Conservation (phyloP, 2,329 filamentous ascomycete genomes). For the Ophiostoma himal-ulmi region DNA sequence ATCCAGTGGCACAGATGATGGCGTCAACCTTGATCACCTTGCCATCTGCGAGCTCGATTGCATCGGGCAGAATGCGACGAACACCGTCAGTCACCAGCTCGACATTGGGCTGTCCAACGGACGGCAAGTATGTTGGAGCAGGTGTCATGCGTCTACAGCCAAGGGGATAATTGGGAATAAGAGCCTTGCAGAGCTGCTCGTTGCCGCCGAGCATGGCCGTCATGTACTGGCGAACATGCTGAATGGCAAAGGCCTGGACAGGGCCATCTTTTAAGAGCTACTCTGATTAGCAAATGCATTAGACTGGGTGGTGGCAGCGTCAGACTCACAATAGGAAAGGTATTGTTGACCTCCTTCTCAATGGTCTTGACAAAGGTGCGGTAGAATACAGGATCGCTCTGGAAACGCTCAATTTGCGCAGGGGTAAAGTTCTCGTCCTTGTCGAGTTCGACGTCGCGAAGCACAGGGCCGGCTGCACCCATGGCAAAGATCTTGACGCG, state of each 20-base stretch:
- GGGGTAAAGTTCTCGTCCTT: slow-evolving; percentile 39
- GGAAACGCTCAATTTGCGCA: slow-evolving; percentile 44
- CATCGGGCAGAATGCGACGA: slow-evolving; percentile 41
- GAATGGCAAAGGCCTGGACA: slow-evolving; percentile 38
- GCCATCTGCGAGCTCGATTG: slow-evolving; percentile 45
- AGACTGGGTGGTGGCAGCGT: background rate
- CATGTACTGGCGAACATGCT: slow-evolving; percentile 44
- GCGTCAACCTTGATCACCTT: slow-evolving; percentile 47
- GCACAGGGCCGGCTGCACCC: slow-evolving; percentile 35
- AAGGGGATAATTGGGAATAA: slow-evolving; percentile 47
- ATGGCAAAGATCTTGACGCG: slow-evolving; percentile 35
- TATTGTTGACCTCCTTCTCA: slow-evolving; percentile 41
- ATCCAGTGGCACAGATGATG: slow-evolving; percentile 32
- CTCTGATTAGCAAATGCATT: background rate
- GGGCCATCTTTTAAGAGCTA: slow-evolving; percentile 39
- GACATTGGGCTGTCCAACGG: slow-evolving; percentile 43
- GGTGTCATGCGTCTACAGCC: slow-evolving; percentile 48
- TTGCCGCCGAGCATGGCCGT: slow-evolving; percentile 43
- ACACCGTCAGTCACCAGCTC: slow-evolving; percentile 44
- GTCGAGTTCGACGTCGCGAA: slow-evolving; percentile 40
- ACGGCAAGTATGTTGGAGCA: slow-evolving; percentile 45
- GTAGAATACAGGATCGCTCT: slow-evolving; percentile 42
- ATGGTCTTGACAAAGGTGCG: slow-evolving; percentile 43
- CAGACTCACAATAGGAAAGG: slow-evolving; percentile 39
- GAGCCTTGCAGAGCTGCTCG: slow-evolving; percentile 43